phyloP scores from a whole-genome alignment of 2,329 filamentous ascomycete genomes.

The Venturia carpophila region DNA sequence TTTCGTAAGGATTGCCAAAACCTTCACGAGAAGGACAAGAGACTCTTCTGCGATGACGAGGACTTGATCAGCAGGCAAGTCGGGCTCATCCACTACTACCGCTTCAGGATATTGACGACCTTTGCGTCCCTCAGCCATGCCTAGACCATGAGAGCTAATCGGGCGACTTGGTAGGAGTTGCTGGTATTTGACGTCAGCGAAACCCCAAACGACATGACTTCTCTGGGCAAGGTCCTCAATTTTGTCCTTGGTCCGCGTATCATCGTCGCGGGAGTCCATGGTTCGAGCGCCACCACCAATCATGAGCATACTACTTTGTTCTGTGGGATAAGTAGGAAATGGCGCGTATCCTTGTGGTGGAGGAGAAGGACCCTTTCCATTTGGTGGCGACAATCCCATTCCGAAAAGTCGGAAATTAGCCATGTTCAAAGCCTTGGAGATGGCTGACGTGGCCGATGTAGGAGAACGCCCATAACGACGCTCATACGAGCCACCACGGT shows the following conservation, averaged over 20 bases:
- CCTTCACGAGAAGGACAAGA: constrained; percentile 91
- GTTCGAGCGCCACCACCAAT: constrained; percentile 56
- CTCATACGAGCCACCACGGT: constrained; percentile 75
- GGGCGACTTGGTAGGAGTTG: constrained; percentile 87
- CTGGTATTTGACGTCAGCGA: constrained; percentile 97
- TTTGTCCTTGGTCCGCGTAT: constrained; percentile 64
- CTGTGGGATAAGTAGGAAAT: constrained; percentile 74
- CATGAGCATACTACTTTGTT: constrained; percentile 57
- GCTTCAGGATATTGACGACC: constrained; percentile 30
- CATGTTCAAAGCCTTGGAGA: constrained; percentile 91
- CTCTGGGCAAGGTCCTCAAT: constrained; percentile 89
- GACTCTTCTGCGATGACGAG: constrained; percentile 89
- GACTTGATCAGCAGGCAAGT: constrained; percentile 76
- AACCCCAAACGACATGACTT: constrained; percentile 93
- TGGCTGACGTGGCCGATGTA: constrained; percentile 73
- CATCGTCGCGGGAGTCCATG: constrained; percentile 61
- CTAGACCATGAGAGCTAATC: constrained; percentile 63
- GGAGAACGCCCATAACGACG: constrained; percentile 64
- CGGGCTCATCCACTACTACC: constrained; percentile 59
- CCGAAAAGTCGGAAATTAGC: constrained; percentile 72
- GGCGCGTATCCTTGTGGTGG: constrained; percentile 69
- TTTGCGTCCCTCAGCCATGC: constrained; percentile 33
- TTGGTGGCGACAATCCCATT: constrained; percentile 58
- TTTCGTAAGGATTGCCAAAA: constrained; percentile 78
- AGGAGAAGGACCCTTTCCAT: constrained; percentile 58